A percentile compares a stretch with the other conserved stretches of the same genome.
Conservation (phyloP, 164 flowering plant species). For the Santalum album region DNA sequence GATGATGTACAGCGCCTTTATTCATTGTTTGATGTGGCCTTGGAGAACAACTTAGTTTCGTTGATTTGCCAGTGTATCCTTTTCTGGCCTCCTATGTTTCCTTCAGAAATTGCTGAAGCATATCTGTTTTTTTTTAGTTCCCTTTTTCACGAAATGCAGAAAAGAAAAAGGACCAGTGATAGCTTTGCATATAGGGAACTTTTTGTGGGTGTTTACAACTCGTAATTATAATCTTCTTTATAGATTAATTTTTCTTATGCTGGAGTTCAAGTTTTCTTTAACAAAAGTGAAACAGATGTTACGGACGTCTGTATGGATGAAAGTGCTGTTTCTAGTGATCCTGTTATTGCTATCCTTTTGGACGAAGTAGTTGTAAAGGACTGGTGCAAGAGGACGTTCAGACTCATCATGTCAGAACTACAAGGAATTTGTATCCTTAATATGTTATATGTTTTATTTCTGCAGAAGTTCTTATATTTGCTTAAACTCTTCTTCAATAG, state of each 20-base stretch:
- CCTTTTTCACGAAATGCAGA: too few relatives aligned
- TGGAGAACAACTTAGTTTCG: conserved; percentile 83
- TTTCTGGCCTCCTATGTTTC: not conserved
- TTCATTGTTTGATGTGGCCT: conserved; percentile 80
- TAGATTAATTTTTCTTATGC: not conserved
- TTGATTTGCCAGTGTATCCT: conserved; percentile 98
- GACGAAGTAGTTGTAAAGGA: conserved; percentile 98
- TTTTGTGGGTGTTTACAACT: not conserved
- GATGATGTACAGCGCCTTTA: conserved; percentile 77
- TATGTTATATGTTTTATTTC: not conserved
- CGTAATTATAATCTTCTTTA: too few relatives aligned
- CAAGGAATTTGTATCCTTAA: conserved; percentile 70
- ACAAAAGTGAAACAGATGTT: conserved; percentile 58
- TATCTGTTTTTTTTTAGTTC: not conserved
- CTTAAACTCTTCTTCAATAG: not conserved
- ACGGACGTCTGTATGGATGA: conserved; percentile 99
- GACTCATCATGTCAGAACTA: conserved; percentile 43
- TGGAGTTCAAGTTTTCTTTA: conserved; percentile 26
- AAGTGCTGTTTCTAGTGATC: conserved; percentile 96
- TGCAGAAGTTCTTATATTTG: conserved; percentile 4
- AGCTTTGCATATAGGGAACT: not conserved
- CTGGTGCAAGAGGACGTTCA: conserved; percentile 80
- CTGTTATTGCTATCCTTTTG: conserved; percentile 79
- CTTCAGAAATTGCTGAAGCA: not conserved
- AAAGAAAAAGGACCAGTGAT: too few relatives aligned